A percentile compares a stretch with the other conserved stretches of the same genome.
Conservation (phyloP, 495 filamentous ascomycete species). For the Daldinia childiae region DNA sequence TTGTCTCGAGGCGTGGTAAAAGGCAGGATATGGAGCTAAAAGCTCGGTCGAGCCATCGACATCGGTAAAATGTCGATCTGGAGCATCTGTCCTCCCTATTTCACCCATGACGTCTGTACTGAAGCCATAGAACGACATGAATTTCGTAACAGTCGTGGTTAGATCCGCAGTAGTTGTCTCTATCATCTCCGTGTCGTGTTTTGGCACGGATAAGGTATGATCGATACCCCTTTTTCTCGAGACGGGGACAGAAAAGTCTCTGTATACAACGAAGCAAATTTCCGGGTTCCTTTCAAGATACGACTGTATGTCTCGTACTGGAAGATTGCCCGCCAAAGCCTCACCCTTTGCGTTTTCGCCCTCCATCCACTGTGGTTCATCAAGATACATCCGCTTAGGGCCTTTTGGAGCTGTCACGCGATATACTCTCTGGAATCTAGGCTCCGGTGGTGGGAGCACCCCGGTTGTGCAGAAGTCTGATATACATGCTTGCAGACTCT, state of each 20-base stretch:
- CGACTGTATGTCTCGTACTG: not conserved
- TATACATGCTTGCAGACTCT: no score
- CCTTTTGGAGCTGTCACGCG: not conserved
- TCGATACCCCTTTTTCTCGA: not conserved
- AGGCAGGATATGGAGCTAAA: constrained; percentile 1
- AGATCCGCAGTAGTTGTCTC: not conserved
- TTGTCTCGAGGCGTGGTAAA: constrained; percentile 1
- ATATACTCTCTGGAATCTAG: not conserved
- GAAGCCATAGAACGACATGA: not conserved
- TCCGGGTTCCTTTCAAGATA: constrained; percentile 1
- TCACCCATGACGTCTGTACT: not conserved
- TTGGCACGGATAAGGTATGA: not conserved
- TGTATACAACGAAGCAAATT: constrained; percentile 1
- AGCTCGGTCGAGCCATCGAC: not conserved
- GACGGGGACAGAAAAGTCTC: constrained; percentile 1
- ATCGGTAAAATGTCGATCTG: not conserved
- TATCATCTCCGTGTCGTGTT: constrained; percentile 4
- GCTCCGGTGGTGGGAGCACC: not conserved
- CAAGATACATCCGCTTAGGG: not conserved
- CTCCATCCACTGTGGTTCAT: not conserved
- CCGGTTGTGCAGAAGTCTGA: not conserved
- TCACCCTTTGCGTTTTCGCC: not conserved
- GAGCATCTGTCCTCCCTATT: not conserved
- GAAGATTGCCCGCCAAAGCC: not conserved
- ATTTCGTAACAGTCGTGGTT: not conserved